Evolutionary conservation across 352 stramenopile genomes (phyloP).

Genomic region (Phytophthora cactorum): DNA sequence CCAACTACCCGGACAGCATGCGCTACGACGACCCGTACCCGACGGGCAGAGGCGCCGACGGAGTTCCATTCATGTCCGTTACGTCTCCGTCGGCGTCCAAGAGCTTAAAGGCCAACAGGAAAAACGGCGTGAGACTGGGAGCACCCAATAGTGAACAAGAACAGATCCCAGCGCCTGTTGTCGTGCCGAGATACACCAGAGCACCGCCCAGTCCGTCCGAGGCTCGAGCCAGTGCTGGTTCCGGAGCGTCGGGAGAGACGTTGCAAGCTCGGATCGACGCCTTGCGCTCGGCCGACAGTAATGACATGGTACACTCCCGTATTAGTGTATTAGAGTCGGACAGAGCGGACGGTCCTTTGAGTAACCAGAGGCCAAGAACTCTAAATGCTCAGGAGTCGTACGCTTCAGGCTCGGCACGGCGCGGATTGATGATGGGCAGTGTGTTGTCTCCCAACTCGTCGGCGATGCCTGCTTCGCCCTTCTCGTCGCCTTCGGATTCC

Average conservation of each 20-base stretch:
- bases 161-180: constrained; percentile 24
- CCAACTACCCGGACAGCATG: constrained; percentile 39
- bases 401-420: constrained; percentile 26
- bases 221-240: constrained; percentile 21
- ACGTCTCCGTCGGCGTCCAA: constrained; percentile 43
- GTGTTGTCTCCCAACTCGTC: constrained; percentile 48
- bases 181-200: constrained; percentile 38
- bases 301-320: constrained; percentile 58
- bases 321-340: constrained; percentile 52
- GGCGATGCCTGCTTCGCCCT: constrained; percentile 21
- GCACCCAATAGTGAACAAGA: constrained; percentile 15
- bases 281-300: constrained; percentile 48
- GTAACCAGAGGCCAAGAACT: constrained; percentile 25
- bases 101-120: constrained; percentile 27
- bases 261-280: constrained; percentile 72
- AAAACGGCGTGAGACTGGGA: constrained; percentile 16
- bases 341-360: background rate
- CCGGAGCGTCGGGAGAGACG: constrained; percentile 30
- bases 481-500: constrained; percentile 26
- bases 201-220: constrained; percentile 31
- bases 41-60: constrained; percentile 26
- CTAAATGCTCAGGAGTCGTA: constrained; percentile 31
- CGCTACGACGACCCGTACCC: constrained; percentile 40
- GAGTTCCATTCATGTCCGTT: constrained; percentile 51
- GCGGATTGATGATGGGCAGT: constrained; percentile 42